Conservation (phyloP, 176 grass and related monocot genomes). For the Eragrostis nindensis region DNA sequence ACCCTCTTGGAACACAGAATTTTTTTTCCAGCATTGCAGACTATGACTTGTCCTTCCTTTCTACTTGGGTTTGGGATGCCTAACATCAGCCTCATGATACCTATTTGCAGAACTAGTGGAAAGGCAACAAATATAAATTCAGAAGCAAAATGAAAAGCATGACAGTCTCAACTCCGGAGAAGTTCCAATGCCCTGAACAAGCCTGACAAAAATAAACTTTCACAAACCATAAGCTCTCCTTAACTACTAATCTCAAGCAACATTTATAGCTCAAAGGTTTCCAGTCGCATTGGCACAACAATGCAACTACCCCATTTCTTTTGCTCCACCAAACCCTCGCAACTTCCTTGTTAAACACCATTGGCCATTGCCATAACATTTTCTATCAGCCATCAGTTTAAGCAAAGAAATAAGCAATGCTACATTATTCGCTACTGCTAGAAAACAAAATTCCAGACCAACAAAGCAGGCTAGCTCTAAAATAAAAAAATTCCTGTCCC, state of each 20-base stretch:
- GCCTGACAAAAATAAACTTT: background rate
- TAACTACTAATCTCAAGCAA: slow-evolving; percentile 18
- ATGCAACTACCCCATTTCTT: background rate
- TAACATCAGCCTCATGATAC: background rate
- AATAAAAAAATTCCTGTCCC: background rate
- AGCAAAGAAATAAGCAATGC: background rate
- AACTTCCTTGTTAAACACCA: background rate
- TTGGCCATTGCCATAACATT: background rate
- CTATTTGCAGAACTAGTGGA: background rate
- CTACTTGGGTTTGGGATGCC: background rate
- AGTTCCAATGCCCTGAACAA: background rate
- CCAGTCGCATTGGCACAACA: slow-evolving; percentile 1
- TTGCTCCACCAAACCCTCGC: slow-evolving; percentile 15
- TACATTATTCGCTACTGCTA: background rate
- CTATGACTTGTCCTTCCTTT: background rate
- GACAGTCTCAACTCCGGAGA: slow-evolving; percentile 14
- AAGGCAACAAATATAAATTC: background rate
- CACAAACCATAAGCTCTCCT: background rate
- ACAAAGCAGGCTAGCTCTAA: background rate
- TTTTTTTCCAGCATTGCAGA: background rate
- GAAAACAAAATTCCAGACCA: background rate
- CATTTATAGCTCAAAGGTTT: slow-evolving; percentile 23
- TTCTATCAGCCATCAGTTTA: background rate
- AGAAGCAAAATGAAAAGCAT: slow-evolving; percentile 28
- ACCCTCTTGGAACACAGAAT: background rate